These are phyloP conservation scores for Urostyla sp. DNA, from an alignment of 73 alveolate species.

Conservation along the genomic window DNA sequence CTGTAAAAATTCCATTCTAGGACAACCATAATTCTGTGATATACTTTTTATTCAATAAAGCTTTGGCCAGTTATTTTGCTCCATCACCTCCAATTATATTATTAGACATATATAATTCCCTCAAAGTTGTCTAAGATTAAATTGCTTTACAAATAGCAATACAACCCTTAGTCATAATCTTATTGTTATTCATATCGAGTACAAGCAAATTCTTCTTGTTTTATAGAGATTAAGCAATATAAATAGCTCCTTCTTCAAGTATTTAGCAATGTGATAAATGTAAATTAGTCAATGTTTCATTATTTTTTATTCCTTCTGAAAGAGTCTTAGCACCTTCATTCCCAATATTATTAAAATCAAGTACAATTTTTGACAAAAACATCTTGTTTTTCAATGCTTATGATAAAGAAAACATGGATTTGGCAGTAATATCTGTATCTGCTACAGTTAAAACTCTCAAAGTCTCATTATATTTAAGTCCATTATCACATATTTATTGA, in stretches of 20 bases:
- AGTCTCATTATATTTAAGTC: constrained; percentile 36
- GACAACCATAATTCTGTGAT: constrained; percentile 70
- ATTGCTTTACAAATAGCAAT: constrained; percentile 65
- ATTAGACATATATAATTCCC: constrained; percentile 63
- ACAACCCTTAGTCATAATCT: constrained; percentile 71
- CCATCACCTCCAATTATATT: constrained; percentile 73
- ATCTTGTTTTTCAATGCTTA: constrained; percentile 16
- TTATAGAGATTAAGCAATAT: constrained; percentile 38
- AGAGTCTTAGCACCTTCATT: constrained; percentile 61
- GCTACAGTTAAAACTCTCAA: constrained; percentile 48
- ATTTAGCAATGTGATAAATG: constrained; percentile 60
- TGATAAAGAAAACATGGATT: background rate
- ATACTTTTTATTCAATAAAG: constrained; percentile 64
- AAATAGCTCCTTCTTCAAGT: constrained; percentile 73
- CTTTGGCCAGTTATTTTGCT: constrained; percentile 56
- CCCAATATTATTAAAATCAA: constrained; percentile 54
- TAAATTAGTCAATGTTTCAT: constrained; percentile 58
- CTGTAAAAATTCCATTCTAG: constrained; percentile 57
- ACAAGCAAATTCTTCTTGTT: constrained; percentile 64
- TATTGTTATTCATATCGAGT: constrained; percentile 65
- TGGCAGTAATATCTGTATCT: constrained; percentile 40
- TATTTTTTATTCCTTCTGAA: constrained; percentile 62
- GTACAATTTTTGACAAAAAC: constrained; percentile 47
- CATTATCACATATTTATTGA: constrained; percentile 13
- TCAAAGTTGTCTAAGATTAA: constrained; percentile 50